Evolutionary conservation across 2,329 filamentous ascomycete genomes (phyloP).

Genomic region (Escovopsis sp.): DNA sequence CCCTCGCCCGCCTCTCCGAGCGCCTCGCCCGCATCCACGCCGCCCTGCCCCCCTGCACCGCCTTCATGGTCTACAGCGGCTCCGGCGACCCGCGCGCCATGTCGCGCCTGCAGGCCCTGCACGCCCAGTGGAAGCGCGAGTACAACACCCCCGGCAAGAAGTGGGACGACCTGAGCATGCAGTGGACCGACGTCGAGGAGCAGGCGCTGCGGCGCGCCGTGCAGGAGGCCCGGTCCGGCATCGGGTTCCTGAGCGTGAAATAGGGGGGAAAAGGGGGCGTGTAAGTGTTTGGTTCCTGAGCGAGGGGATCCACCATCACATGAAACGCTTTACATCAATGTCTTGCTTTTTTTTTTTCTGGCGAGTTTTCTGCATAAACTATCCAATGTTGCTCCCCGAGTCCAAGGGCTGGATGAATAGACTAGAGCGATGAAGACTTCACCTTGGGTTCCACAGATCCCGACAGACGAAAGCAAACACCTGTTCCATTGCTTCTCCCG

Average conservation of each 20-base stretch:
- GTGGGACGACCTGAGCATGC: constrained; percentile 51
- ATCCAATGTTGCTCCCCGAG: no score
- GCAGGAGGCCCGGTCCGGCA: constrained; percentile 41
- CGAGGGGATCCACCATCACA: no score
- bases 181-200: constrained; percentile 54
- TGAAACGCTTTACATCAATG: no score
- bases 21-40: constrained; percentile 42
- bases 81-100: constrained; percentile 55
- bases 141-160: constrained; percentile 48
- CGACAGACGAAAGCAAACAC: no score
- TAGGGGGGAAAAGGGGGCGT: constrained; percentile 22
- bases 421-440: no score
- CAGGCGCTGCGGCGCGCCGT: constrained; percentile 46
- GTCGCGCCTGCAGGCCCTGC: constrained; percentile 45
- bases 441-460: no score
- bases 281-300: no score
- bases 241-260: constrained; percentile 52
- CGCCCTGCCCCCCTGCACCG: constrained; percentile 48
- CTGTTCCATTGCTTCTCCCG: no score
- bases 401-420: no score
- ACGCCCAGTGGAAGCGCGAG: constrained; percentile 46
- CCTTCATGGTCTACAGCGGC: constrained; percentile 49
- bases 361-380: no score
- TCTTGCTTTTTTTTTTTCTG: no score
- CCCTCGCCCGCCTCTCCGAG: constrained; percentile 29